A percentile compares a stretch with the other conserved stretches of the same genome.
Conservation (phyloP, 768 basidiomycete genomes). For the Scleroderma bovista region DNA sequence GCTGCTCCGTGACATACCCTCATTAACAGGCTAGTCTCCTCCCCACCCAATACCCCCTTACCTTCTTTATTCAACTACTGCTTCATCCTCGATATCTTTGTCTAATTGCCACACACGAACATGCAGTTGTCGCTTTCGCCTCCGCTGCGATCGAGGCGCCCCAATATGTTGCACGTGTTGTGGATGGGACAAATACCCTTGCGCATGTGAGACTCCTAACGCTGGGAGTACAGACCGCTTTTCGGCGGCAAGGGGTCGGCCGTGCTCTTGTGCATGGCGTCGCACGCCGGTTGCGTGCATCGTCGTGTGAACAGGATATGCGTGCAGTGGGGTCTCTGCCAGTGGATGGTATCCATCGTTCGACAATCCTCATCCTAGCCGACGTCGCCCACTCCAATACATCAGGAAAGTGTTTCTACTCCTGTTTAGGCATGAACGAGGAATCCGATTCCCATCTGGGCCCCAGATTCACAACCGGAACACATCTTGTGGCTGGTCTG, state of each 20-base stretch:
- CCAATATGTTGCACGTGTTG: neutral
- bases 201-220: conserved; percentile 23
- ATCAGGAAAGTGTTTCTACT: conserved; percentile 22
- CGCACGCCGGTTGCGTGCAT: conserved; percentile 20
- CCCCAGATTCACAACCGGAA: conserved; percentile 15
- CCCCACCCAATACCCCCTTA: conserved; percentile 21
- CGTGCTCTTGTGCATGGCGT: conserved; percentile 24
- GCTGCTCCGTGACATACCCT: neutral
- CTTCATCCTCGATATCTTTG: conserved; percentile 26
- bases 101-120: conserved; percentile 20
- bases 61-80: conserved; percentile 30
- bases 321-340: neutral
- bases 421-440: conserved; percentile 23
- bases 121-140: conserved; percentile 21
- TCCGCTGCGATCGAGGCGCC: conserved; percentile 17
- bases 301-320: neutral
- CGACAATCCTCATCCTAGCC: conserved; percentile 19
- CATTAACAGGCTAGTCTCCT: conserved; percentile 18
- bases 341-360: neutral
- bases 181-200: conserved; percentile 7
- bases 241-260: conserved; percentile 25
- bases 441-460: conserved; percentile 2
- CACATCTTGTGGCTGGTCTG: conserved; percentile 22
- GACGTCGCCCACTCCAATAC: conserved; percentile 23
- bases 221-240: conserved; percentile 23